phyloP scores from a whole-genome alignment of 177 flowering plant species.

The Vitis hybrid region DNA sequence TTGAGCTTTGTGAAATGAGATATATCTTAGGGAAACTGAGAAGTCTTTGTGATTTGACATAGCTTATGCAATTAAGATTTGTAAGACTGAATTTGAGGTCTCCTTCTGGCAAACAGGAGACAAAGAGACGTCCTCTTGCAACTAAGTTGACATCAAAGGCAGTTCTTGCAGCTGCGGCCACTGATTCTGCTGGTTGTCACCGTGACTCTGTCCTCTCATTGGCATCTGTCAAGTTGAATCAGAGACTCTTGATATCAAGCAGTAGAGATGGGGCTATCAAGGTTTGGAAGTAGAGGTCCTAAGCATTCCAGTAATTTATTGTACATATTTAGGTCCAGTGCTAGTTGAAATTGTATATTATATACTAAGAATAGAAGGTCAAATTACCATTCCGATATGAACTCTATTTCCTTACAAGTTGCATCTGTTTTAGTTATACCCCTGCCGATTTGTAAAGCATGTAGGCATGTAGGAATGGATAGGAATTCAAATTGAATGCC shows the following conservation, averaged over 20 bases:
- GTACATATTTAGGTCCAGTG: slow-evolving; percentile 21
- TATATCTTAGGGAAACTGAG: not conserved
- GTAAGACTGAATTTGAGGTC: not conserved
- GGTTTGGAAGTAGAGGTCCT: slow-evolving; percentile 81
- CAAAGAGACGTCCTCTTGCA: slow-evolving; percentile 52
- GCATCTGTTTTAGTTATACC: not conserved
- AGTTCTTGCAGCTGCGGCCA: slow-evolving; percentile 78
- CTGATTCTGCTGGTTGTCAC: slow-evolving; percentile 93
- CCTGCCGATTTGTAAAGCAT: slow-evolving; percentile 17
- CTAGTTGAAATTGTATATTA: slow-evolving; percentile 5
- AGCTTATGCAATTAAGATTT: not conserved
- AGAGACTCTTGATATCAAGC: slow-evolving; percentile 86
- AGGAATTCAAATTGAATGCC: slow-evolving; percentile 2
- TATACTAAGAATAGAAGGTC: not conserved
- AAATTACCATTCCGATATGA: not conserved
- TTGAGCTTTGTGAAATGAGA: not conserved
- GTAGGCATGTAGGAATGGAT: not conserved
- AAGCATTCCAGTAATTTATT: not conserved
- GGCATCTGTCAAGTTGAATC: slow-evolving; percentile 87
- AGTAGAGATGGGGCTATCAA: slow-evolving; percentile 97
- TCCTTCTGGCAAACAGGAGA: slow-evolving; percentile 54
- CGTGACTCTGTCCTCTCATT: slow-evolving; percentile 84
- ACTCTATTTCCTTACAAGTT: not conserved
- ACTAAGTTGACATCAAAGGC: slow-evolving; percentile 68
- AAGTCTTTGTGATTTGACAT: not conserved